phyloP scores from a whole-genome alignment of 768 basidiomycete genomes.

The Termitomyces sp. region DNA sequence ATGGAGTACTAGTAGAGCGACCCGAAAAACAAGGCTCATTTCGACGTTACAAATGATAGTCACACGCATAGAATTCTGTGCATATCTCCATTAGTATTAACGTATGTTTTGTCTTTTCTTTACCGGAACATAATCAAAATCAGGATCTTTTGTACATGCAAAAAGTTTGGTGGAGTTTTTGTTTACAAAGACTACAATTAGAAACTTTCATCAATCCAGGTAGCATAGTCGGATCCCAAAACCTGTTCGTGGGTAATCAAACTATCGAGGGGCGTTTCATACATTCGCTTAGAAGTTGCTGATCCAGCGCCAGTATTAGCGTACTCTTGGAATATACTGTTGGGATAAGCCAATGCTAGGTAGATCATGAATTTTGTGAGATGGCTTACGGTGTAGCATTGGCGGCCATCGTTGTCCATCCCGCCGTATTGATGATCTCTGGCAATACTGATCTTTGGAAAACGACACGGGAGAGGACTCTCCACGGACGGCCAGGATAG shows the following conservation, averaged over 20 bases:
- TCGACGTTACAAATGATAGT: too few relatives aligned
- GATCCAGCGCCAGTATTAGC: conserved; percentile 21
- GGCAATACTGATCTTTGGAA: conserved; percentile 20
- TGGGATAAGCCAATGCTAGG: background rate
- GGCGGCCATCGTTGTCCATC: conserved; percentile 20
- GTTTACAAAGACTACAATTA: background rate
- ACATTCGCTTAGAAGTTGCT: conserved; percentile 16
- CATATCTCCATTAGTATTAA: background rate
- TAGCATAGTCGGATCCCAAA: conserved; percentile 15
- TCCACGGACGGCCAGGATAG: conserved; percentile 16
- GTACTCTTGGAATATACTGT: conserved; percentile 20
- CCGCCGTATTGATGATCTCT: conserved; percentile 17
- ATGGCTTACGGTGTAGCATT: conserved; percentile 18
- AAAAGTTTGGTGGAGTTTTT: background rate
- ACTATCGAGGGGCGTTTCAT: conserved; percentile 15
- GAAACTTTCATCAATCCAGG: conserved; percentile 18
- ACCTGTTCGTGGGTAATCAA: conserved; percentile 17
- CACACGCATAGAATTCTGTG: too few relatives aligned
- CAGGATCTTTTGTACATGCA: background rate
- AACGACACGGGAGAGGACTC: conserved; percentile 19
- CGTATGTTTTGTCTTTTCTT: too few relatives aligned
- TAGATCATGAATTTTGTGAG: background rate
- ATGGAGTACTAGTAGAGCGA: too few relatives aligned
- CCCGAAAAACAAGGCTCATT: too few relatives aligned
- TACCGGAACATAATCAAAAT: too few relatives aligned